Evolutionary conservation across 2,329 filamentous ascomycete species (phyloP).

Genomic region (Aspergillus glaucus): DNA sequence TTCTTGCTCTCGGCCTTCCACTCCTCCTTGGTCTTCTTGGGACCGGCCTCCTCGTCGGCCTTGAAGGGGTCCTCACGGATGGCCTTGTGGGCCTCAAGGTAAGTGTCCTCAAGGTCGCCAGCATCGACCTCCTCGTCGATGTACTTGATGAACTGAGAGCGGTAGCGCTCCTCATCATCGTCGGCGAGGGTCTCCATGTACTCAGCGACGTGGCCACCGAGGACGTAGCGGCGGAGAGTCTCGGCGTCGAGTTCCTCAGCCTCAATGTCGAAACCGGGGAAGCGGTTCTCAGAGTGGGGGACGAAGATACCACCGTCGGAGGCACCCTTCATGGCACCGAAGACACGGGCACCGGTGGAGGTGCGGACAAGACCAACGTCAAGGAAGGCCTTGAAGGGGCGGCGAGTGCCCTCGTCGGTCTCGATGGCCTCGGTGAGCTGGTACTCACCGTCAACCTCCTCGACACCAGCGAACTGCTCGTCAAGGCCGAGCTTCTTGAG

Average conservation of each 20-base stretch:
- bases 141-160: slow-evolving; percentile 96
- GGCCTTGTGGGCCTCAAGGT: slow-evolving; percentile 86
- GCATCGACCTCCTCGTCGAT: slow-evolving; percentile 95
- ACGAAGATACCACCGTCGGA: slow-evolving; percentile 96
- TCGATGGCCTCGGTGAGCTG: slow-evolving; percentile 90
- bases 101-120: slow-evolving; percentile 93
- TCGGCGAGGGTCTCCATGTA: slow-evolving; percentile 99
- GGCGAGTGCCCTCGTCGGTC: slow-evolving; percentile 77
- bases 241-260: slow-evolving; percentile 96
- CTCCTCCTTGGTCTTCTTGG: slow-evolving; percentile 96
- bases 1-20: slow-evolving; percentile 95
- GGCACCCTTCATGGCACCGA: slow-evolving; percentile 99
- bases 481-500: slow-evolving; percentile 96
- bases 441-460: slow-evolving; percentile 96
- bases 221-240: slow-evolving; percentile 98
- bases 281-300: slow-evolving; percentile 98
- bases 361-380: slow-evolving; percentile 97
- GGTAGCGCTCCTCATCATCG: slow-evolving; percentile 99
- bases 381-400: slow-evolving; percentile 98
- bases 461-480: slow-evolving; percentile 87
- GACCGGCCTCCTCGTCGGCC: slow-evolving; percentile 66
- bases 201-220: slow-evolving; percentile 95
- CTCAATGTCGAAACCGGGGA: slow-evolving; percentile 98
- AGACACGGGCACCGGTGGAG: slow-evolving; percentile 97
- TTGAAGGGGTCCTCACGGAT: slow-evolving; percentile 98